These are phyloP conservation scores for Groenewaldozyma tartarivorans DNA, from an alignment of 805 yeast species.

Conservation along the genomic window DNA sequence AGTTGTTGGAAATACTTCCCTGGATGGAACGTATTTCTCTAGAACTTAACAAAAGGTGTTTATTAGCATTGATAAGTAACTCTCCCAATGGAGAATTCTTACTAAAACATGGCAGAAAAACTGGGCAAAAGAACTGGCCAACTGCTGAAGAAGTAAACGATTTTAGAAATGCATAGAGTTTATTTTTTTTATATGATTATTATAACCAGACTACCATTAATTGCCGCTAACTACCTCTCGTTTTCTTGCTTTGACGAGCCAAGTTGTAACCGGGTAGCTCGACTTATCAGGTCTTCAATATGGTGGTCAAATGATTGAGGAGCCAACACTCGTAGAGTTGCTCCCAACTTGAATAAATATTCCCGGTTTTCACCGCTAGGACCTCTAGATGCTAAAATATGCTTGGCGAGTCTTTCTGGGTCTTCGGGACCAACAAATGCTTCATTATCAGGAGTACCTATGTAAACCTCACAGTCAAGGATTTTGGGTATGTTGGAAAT, in stretches of 20 bases:
- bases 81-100: conserved; percentile 24
- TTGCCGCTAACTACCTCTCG: background rate
- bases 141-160: conserved; percentile 19
- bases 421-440: conserved; percentile 82
- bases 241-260: too few species aligned
- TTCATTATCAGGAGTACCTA: conserved; percentile 71
- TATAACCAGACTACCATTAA: background rate
- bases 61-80: conserved; percentile 31
- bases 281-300: conserved; percentile 28
- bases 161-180: background rate
- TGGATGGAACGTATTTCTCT: conserved; percentile 45
- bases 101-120: conserved; percentile 17
- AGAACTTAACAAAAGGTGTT: conserved; percentile 33
- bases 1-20: conserved; percentile 40
- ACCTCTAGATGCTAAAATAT: conserved; percentile 51
- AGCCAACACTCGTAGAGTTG: conserved; percentile 37
- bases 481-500: conserved; percentile 2
- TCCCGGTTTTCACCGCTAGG: conserved; percentile 78
- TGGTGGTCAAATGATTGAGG: conserved; percentile 34
- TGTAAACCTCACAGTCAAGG: conserved; percentile 41
- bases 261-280: background rate
- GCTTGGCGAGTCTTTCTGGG: conserved; percentile 46
- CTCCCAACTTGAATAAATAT: conserved; percentile 48
- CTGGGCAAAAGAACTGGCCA: conserved; percentile 23
- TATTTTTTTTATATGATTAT: background rate